A percentile compares a stretch with the other conserved stretches of the same genome.
phyloP scores from a whole-genome alignment of 768 basidiomycete genomes.

The Strobilomyces confusus region DNA sequence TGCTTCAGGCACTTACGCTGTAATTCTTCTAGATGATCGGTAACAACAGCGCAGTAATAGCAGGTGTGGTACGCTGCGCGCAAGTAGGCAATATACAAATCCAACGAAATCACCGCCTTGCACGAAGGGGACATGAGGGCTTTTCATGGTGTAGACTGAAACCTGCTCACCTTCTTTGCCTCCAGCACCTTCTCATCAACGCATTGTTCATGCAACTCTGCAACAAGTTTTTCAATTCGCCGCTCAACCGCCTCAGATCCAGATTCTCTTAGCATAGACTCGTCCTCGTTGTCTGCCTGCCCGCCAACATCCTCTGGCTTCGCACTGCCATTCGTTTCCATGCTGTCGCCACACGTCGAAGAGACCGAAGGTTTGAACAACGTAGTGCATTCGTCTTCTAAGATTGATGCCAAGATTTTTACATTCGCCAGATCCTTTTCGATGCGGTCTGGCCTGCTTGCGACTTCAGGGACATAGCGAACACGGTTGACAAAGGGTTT shows the following conservation, averaged over 20 bases:
- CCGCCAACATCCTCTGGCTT: constrained; percentile 30
- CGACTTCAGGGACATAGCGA: constrained; percentile 78
- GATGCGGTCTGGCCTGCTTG: constrained; percentile 76
- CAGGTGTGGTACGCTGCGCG: constrained; percentile 91
- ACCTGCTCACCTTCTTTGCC: constrained; percentile 60
- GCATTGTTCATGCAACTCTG: constrained; percentile 64
- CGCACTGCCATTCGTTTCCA: constrained; percentile 28
- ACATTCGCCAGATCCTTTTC: constrained; percentile 77
- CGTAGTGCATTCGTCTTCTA: constrained; percentile 66
- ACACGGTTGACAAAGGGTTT: constrained; percentile 75
- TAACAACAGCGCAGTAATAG: constrained; percentile 95
- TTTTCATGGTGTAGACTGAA: constrained; percentile 13
- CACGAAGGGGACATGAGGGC: constrained; percentile 21
- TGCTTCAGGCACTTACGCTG: constrained; percentile 94
- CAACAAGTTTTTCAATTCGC: constrained; percentile 72
- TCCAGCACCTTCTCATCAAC: constrained; percentile 65
- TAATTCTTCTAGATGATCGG: constrained; percentile 92
- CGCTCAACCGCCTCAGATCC: constrained; percentile 81
- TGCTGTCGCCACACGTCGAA: constrained; percentile 16
- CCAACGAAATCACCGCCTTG: constrained; percentile 78
- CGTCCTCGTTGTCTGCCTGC: constrained; percentile 37
- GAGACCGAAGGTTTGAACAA: constrained; percentile 40
- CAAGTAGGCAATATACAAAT: constrained; percentile 90
- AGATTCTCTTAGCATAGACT: constrained; percentile 55
- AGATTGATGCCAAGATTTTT: constrained; percentile 62